Evolutionary conservation across 1,284 basidiomycete genomes (phyloP).

Genomic region (Psilocybe mexicana): DNA sequence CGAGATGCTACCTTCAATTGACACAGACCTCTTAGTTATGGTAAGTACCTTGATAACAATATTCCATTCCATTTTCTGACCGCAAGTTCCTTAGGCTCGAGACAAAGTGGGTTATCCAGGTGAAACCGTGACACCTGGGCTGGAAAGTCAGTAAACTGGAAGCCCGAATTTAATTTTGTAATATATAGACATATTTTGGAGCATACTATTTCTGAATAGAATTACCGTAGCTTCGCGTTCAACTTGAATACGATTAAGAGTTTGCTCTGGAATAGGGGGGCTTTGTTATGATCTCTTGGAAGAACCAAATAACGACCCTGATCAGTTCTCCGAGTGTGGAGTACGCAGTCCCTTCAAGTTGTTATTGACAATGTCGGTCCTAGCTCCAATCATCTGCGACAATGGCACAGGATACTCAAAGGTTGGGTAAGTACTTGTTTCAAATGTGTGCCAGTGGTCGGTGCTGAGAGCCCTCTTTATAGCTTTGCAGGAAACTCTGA

Average conservation of each 20-base stretch:
- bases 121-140: slow-evolving; percentile 9
- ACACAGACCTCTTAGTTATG: slow-evolving; percentile 55
- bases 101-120: slow-evolving; percentile 23
- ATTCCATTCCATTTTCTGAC: not conserved
- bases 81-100: slow-evolving; percentile 19
- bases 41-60: slow-evolving; percentile 31
- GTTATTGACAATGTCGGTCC: slow-evolving; percentile 63
- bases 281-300: slow-evolving; percentile 5
- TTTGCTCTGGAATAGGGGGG: not conserved
- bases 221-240: too few relatives aligned
- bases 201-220: too few relatives aligned
- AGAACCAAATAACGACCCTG: slow-evolving; percentile 15
- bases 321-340: slow-evolving; percentile 1
- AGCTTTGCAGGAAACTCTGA: slow-evolving; percentile 99
- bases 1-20: slow-evolving; percentile 62
- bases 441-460: not conserved
- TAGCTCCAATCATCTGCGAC: slow-evolving; percentile 93
- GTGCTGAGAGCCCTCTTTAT: slow-evolving; percentile 20
- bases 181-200: not conserved
- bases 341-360: slow-evolving; percentile 12
- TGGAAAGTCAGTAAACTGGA: slow-evolving; percentile 20
- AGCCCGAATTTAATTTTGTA: not conserved
- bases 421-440: slow-evolving; percentile 75
- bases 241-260: too few relatives aligned
- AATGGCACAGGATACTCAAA: slow-evolving; percentile 98